Evolutionary conservation across 495 filamentous ascomycete genomes (phyloP), one percentile per base, ranked within the genome.

Genomic region (Podospora bellae-mahoneyi): DNA sequence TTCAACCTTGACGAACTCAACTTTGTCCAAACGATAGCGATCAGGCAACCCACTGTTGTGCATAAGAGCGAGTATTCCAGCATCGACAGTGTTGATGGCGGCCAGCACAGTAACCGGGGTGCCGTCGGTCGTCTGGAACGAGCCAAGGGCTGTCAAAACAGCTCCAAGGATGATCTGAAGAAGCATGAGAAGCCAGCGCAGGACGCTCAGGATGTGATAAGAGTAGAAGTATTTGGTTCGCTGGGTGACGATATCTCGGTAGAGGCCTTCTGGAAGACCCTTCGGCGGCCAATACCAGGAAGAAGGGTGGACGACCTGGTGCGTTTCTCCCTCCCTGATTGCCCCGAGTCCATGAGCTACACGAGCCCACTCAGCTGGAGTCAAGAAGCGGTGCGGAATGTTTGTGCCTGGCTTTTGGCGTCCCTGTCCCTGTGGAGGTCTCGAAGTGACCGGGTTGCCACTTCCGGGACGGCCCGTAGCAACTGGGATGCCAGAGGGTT

Each of bases 11-110:
- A 65, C 66, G 66, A 84, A 81, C 69, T 84, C 81, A 34, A 77
- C 74, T 63, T 77, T 75, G 70, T 84, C 76, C 60, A 78, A 76
- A 16, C 82, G 78, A 53, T 83, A 81, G 4, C 84, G 74, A 65
- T 83, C 78, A 10, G 84, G 84, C 9, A 85, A 71, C 0, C 84
- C 84, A 66, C 82, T 84, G 66, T 84, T 84, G 72, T 84, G 81
- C 68, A 85, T 64, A 44, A 85, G 68, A 13, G 80, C 84, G 2
- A 85, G 73, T 9, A 85, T 64, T 6, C 84, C 84, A 20, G 83
- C 83, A 6, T 79, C 71, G 20, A 82, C 72, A 0, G 84, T 85
- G 71, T 84, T 84, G 62, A 81, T 64, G 15, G 82, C 82, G 1
- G 81, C 84, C 4, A 85, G 74, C 16, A 80, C 65, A 2, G 82